Evolutionary conservation across 2,329 filamentous ascomycete genomes (phyloP).

Genomic region (Tolypocladium amazonense): DNA sequence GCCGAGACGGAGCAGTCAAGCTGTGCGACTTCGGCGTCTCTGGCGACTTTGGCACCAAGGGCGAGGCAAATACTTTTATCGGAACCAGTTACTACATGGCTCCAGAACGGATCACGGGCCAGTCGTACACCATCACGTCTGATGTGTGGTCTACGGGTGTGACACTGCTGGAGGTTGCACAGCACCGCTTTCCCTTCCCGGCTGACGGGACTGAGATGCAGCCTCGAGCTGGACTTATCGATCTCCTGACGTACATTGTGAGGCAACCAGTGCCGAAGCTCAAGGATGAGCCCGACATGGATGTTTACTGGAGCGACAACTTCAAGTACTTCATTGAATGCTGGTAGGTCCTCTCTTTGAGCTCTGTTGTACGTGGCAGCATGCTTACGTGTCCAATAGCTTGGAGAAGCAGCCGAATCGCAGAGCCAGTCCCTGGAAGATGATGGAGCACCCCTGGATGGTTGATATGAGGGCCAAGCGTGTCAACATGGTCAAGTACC

Average conservation of each 20-base stretch:
- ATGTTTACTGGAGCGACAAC: constrained; percentile 89
- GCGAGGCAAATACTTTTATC: constrained; percentile 97
- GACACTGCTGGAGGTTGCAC: constrained; percentile 95
- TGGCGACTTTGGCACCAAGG: constrained; percentile 96
- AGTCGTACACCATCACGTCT: constrained; percentile 96
- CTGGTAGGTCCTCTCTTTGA: constrained; percentile 58
- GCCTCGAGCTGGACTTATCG: constrained; percentile 83
- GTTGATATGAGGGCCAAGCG: constrained; percentile 90
- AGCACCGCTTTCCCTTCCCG: constrained; percentile 96
- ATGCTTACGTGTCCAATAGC: constrained; percentile 36
- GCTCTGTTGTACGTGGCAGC: not conserved
- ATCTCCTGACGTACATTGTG: constrained; percentile 94
- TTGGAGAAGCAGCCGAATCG: constrained; percentile 85
- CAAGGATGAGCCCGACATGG: constrained; percentile 84
- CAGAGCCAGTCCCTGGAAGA: constrained; percentile 91
- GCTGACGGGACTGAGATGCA: constrained; percentile 95
- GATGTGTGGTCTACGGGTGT: constrained; percentile 98
- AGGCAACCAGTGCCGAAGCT: constrained; percentile 89
- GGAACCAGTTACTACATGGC: constrained; percentile 99
- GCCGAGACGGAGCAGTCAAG: constrained; percentile 87
- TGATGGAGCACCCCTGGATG: constrained; percentile 99
- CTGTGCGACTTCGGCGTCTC: constrained; percentile 97
- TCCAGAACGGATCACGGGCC: constrained; percentile 91
- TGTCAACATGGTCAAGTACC: constrained; percentile 93
- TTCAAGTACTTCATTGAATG: constrained; percentile 99